Conservation (phyloP, 768 basidiomycete species). For the Rhizopogon vinicolor region DNA sequence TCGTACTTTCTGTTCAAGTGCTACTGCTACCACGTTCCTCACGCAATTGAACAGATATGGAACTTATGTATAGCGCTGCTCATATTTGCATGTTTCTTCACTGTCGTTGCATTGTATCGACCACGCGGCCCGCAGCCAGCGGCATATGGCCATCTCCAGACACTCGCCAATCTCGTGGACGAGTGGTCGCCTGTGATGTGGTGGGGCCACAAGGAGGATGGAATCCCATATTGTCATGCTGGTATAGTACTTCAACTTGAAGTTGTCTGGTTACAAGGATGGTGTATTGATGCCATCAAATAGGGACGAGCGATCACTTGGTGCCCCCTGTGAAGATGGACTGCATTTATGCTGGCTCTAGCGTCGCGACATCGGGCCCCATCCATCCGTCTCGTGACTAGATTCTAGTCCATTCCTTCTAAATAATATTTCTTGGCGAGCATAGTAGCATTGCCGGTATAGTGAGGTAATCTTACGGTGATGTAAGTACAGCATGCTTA, state of each 20-base stretch:
- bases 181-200: constrained; percentile 26
- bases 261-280: neutral
- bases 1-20: neutral
- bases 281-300: neutral
- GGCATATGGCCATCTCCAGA: constrained; percentile 29
- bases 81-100: constrained; percentile 5
- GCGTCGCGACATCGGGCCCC: no score
- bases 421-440: no score
- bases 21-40: neutral
- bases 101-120: constrained; percentile 6
- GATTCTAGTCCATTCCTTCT: no score
- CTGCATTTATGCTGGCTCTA: no score
- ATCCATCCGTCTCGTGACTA: no score
- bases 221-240: constrained; percentile 8
- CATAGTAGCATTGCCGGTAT: no score
- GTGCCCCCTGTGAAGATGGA: no score
- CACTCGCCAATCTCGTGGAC: constrained; percentile 22
- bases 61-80: constrained; percentile 13
- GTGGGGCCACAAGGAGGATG: constrained; percentile 20
- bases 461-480: no score
- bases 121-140: constrained; percentile 23
- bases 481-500: no score
- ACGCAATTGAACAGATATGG: constrained; percentile 13
- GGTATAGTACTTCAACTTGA: constrained; percentile 6
- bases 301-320: no score